Evolutionary conservation across 1,139 yeast genomes (phyloP), one percentile per base, ranked within the genome.

Genomic region (Lodderomyces pseudojiufengensis): DNA sequence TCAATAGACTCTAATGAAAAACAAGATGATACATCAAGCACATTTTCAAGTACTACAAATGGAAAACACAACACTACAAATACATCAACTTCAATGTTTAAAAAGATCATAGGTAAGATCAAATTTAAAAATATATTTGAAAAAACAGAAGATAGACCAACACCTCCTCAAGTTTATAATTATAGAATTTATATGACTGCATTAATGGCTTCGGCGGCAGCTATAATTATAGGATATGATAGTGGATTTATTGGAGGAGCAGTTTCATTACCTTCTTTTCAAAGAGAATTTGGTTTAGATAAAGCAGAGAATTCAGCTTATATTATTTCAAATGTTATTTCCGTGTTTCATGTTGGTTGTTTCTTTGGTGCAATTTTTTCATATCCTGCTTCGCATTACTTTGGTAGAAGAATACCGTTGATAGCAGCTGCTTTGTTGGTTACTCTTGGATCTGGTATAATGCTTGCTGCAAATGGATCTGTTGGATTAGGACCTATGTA

Each of bases 201-300:
- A 3, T 44, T 65, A 20, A 57, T 63, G 52, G 70, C 72, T 1
- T 61, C 70, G 3, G 63, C 67, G 18, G 61, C 64, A 9, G 65
- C 69, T 33, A 56, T 60, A 31, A 57, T 63, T 35, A 60, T 60
- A 41, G 73, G 73, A 12, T 66, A 67, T 43, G 73, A 67, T 37
- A 65, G 70, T 13, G 73, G 70, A 6, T 65, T 64, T 37, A 65
- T 67, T 36, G 73, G 73, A 6, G 73, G 73, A 5, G 60, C 70
- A 2, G 65, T 65, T 28, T 63, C 70, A 0, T 49, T 67, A 18
- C 54, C 50, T n/a, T 58, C 70, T 2, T 67, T 67, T 43, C 48
- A 49, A 40, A 26, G 49, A 5, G 70, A 63, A 43, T 67, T 67
- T 47, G 63, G 64, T 5, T 54, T 67, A 31, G 60, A 57, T 40